Percentiles rank a stretch among this genome's conserved stretches.
These are phyloP conservation scores for Naganishia albida DNA, from an alignment of 1,284 basidiomycete species.

Conservation along the genomic window DNA sequence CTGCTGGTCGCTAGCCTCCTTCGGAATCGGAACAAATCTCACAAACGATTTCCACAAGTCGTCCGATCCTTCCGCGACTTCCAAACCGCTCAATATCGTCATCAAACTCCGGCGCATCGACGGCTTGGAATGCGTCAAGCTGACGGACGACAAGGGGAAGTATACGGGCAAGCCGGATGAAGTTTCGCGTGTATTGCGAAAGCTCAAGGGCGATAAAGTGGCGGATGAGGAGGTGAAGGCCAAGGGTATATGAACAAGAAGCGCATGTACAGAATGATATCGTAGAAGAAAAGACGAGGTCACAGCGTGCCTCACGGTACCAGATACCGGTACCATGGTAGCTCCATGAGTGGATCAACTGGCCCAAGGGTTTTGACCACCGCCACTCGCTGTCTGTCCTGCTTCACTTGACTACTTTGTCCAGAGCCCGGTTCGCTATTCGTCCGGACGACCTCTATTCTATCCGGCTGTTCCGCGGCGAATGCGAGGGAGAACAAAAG, in stretches of 20 bases:
- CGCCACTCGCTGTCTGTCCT: no score
- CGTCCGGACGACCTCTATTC: no score
- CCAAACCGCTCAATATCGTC: slow-evolving; percentile 86
- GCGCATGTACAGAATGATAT: background rate
- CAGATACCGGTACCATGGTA: no score
- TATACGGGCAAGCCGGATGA: slow-evolving; percentile 49
- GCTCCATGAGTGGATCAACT: no score
- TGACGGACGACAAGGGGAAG: slow-evolving; percentile 85
- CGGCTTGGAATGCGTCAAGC: slow-evolving; percentile 76
- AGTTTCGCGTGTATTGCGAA: slow-evolving; percentile 45
- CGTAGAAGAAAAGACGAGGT: background rate
- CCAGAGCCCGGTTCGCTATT: no score
- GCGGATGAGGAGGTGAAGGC: background rate
- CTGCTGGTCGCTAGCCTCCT: slow-evolving; percentile 61
- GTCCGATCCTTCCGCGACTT: slow-evolving; percentile 59
- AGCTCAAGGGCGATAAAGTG: slow-evolving; percentile 35
- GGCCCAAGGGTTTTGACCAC: no score
- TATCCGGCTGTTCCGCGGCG: no score
- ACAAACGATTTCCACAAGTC: slow-evolving; percentile 76
- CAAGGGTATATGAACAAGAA: background rate
- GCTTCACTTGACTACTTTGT: no score
- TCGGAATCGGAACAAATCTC: slow-evolving; percentile 87
- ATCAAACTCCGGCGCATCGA: slow-evolving; percentile 81
- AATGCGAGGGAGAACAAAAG: no score
- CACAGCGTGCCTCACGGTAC: no score